Percentiles rank a stretch among this genome's conserved stretches.
phyloP scores from a whole-genome alignment of 208 protist species.

The Leishmania amazonensis region DNA sequence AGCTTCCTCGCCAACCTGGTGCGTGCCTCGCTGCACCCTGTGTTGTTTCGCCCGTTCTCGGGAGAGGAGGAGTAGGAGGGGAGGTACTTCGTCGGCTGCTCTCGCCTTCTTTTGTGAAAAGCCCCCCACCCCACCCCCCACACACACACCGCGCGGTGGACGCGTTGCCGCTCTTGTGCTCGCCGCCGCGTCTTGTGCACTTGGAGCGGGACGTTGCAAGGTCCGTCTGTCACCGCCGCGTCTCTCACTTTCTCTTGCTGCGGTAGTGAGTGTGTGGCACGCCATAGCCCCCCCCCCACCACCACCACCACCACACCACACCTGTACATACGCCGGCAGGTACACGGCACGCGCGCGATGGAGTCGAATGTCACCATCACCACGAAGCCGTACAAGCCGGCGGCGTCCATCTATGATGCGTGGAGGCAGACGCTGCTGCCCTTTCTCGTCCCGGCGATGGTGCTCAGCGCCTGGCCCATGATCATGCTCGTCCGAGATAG shows the following conservation, averaged over 20 bases:
- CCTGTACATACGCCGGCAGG: neutral
- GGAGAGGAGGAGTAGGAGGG: no score
- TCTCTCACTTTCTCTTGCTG: no score
- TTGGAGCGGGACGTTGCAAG: neutral
- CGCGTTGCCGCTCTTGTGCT: neutral
- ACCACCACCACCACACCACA: neutral
- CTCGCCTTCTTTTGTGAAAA: neutral
- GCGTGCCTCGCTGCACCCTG: no score
- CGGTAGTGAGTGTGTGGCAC: no score
- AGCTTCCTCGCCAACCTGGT: no score
- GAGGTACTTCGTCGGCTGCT: no score
- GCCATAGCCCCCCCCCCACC: neutral
- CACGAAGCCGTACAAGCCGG: neutral
- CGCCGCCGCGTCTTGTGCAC: neutral
- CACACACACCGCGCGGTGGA: neutral
- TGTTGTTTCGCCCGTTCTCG: no score
- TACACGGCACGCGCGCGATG: neutral
- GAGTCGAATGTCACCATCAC: neutral
- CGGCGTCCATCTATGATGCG: conserved; percentile 16
- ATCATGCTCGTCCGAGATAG: conserved; percentile 6
- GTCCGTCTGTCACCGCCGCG: no score
- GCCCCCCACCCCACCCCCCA: no score
- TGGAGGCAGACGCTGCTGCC: conserved; percentile 12
- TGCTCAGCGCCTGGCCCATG: conserved; percentile 15
- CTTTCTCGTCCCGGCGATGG: conserved; percentile 18